Evolutionary conservation across 2,329 filamentous ascomycete species (phyloP).

Genomic region (Aspergillus sp.): DNA sequence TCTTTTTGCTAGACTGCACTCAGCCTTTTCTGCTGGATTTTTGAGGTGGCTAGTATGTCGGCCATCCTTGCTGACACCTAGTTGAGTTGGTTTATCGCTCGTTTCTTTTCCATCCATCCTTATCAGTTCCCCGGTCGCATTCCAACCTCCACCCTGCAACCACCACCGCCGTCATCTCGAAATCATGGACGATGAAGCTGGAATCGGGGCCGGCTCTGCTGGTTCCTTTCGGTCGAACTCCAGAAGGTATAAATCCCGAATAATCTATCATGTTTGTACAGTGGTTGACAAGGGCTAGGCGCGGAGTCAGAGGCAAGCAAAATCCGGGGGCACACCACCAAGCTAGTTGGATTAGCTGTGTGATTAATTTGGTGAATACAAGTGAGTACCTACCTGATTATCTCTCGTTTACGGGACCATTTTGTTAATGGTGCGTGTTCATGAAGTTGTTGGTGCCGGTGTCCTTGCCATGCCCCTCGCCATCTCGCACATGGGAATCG

Average conservation of each 20-base stretch:
- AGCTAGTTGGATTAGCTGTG: slow-evolving; percentile 85
- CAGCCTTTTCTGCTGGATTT: slow-evolving; percentile 22
- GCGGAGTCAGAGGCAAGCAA: slow-evolving; percentile 60
- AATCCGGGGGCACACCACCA: slow-evolving; percentile 68
- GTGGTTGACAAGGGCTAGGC: slow-evolving; percentile 24
- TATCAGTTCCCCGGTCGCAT: slow-evolving; percentile 16
- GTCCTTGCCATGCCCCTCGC: slow-evolving; percentile 95
- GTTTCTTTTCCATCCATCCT: slow-evolving; percentile 19
- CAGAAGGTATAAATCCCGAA: slow-evolving; percentile 28
- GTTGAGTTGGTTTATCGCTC: slow-evolving; percentile 16
- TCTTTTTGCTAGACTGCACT: background rate
- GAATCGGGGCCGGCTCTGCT: slow-evolving; percentile 26
- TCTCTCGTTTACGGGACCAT: background rate
- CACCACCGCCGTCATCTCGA: background rate
- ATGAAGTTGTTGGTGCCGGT: slow-evolving; percentile 84
- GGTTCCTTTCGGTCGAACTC: slow-evolving; percentile 24
- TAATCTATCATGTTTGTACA: background rate
- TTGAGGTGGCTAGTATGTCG: slow-evolving; percentile 26
- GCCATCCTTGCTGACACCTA: slow-evolving; percentile 13
- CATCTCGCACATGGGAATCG: slow-evolving; percentile 91
- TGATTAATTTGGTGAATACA: slow-evolving; percentile 94
- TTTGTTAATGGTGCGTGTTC: slow-evolving; percentile 13
- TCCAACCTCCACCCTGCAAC: slow-evolving; percentile 1
- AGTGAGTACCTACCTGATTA: slow-evolving; percentile 55
- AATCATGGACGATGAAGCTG: slow-evolving; percentile 36